Base-by-base conservation (phyloP, 495 filamentous ascomycete genomes). In the Podospora comata region DNA sequence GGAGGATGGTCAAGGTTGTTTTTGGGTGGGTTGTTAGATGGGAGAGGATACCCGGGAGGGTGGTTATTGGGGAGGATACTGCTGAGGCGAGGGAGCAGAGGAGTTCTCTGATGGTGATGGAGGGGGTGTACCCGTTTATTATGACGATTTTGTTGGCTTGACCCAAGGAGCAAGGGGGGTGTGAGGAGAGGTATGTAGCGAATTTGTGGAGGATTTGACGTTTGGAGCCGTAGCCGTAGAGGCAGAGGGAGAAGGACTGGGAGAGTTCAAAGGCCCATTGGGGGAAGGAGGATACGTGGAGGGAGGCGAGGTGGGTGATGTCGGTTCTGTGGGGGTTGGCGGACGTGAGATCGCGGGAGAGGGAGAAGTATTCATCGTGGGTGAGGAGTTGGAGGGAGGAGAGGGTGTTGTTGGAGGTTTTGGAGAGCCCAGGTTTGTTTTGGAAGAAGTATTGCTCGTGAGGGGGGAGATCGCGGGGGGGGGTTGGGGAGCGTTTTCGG, bases 361-460 rank as follows among this genome's bases (percentile, higher is more conserved):
- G 76, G 48, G 87, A 84, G 73, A 95, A 96, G 78, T 95, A 98
- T 71, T 97, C 91, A 67, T 97, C 93, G 72, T 97, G 93, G 23
- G 89, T 92, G 55, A 98, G 86, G 23, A 96, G 81, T 5, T 86
- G 79, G 26, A 94, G 81, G 55, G 92, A 90, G 2, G 90, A 84
- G 7, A 98, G 83, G 16, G 86, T 97, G 71, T 93, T 95, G 74
- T 90, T 91, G 9, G 94, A 97, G 5, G 94, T 97, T 74, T 93
- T 92, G 59, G 84, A 79, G 4, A 88, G 84, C 20, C 91, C 92
- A 18, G 92, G 88, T 44, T 91, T 88, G 76, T 97, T 97, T 72
- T 97, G 90, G 77, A 89, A 92, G 75, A 99, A 98, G 76, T 96
- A 99, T 62, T 88, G 89, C 75, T 99, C 95, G 70, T 97, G 90